Base-by-base conservation (phyloP, 257 asterid genomes). In the Mentha longifolia region DNA sequence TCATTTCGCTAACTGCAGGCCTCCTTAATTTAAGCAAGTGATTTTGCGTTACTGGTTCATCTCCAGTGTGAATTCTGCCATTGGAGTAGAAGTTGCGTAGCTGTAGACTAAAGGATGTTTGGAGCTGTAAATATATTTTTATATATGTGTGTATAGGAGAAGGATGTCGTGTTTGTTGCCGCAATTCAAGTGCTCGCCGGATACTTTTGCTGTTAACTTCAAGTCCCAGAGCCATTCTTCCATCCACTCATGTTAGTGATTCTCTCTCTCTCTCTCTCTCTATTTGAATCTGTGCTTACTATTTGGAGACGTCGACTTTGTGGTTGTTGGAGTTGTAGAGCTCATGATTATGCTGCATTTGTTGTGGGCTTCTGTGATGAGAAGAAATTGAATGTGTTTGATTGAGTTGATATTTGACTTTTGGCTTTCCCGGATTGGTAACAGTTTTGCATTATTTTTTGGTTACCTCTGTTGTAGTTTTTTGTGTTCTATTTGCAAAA, bases 81-180 rank as follows among this genome's bases (percentile, higher is more conserved):
- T 4, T 20, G 33, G 47, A 30, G 68, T 14, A 14, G 49, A 58
- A 69, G 52, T 61, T 43, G 37, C 20, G 7, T 28, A 42, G 51
- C 67, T 72, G 31, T 50, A 3, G 2, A 10, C 16, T 25, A 3
- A 22, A 65, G 51, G 37, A 62, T 61, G 76, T 12, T 61, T 46
- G 76, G 37, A 59, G 41, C 61, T 49, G 78, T 50, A 45, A 41
- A 72, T 73, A 47, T 57, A 47, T 61, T 30, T 65, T 56, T 70
- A 31, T 72, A 71, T 76, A 76, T 74, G 79, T 63, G 42, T 74
- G 2, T 62, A 47, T 74, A 67, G 77, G 80, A 72, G 77, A 76
- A 86, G 75, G 61, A 91, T 94, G 97, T 85, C 97, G 78, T 91
- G 95, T 79, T 74, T 94, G 74, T 77, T 94, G 96, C 97, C 97